Base-by-base conservation (phyloP, 768 basidiomycete genomes). In the Ephemerocybe angulata region DNA sequence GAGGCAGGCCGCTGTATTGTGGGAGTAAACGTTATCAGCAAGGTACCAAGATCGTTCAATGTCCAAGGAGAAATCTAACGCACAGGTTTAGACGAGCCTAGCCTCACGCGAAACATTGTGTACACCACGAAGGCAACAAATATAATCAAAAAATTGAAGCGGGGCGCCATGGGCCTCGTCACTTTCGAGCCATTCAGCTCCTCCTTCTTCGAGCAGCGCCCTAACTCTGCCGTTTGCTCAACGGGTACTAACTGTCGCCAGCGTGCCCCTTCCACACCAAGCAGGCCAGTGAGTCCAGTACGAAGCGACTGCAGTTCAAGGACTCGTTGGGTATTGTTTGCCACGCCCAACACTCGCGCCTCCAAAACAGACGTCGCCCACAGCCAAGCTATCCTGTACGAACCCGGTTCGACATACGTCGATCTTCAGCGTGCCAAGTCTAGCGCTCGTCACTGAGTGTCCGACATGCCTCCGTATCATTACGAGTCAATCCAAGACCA, bases 161-260 rank as follows among this genome's bases (percentile, higher is more conserved):
- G 21, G 38, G 33, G n/a, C 38, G n/a, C n/a, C n/a, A n/a, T n/a
- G n/a, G n/a, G n/a, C n/a, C n/a, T n/a, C n/a, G n/a, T n/a, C 42
- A 44, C 42, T 50, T 33, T 29, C 30, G 48, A 50, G 48, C 29
- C 30, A 17, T 1, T 3, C 17, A 31, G 29, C 48, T 50, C 29
- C 48, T 31, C 31, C 48, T 35, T 13, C 29, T 35, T 50, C 48
- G 30, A 13, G 17, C 48, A 31, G 24, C 48, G 48, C 48, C 17
- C 35, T 50, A 19, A 50, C 48, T 33, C 48, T 50, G 48, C 31
- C 48, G 21, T 31, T 50, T 50, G 48, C 48, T 50, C 48, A 19
- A 44, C n/a, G 21, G 42, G 42, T 19, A 44, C 17, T 44, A 22
- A 44, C 27, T n/a, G n/a, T n/a, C n/a, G n/a, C n/a, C 42, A 24